These are phyloP conservation scores for Cicer chorassanicum DNA, from an alignment of 306 rosid genomes.

Conservation along the genomic window DNA sequence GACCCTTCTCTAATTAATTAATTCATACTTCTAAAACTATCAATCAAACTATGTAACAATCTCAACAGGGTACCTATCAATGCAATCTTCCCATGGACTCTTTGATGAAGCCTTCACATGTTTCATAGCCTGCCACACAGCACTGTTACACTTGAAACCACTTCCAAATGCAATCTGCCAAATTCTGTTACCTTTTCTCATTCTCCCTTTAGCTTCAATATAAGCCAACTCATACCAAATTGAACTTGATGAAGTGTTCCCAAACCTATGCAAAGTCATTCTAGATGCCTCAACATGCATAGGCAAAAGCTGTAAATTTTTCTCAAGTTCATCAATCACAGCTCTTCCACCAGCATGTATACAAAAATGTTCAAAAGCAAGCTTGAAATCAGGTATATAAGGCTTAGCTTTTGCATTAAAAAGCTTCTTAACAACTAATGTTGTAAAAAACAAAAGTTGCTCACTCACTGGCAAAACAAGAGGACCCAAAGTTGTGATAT, in stretches of 20 bases:
- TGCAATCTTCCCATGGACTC: conserved; percentile 76
- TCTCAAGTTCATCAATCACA: conserved; percentile 77
- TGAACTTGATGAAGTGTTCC: conserved; percentile 73
- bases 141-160: conserved; percentile 78
- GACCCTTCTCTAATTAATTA: conserved; percentile 28
- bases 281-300: conserved; percentile 69
- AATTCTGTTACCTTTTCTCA: conserved; percentile 56
- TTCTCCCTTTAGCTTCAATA: conserved; percentile 62
- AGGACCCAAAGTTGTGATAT: conserved; percentile 68
- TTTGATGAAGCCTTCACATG: conserved; percentile 56
- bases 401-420: conserved; percentile 51
- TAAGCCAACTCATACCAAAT: conserved; percentile 79
- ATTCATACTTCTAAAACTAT: conserved; percentile 1
- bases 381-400: conserved; percentile 70
- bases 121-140: conserved; percentile 72
- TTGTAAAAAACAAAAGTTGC: conserved; percentile 60
- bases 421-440: conserved; percentile 54
- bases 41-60: conserved; percentile 28
- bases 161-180: conserved; percentile 84
- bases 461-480: conserved; percentile 68
- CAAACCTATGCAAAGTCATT: conserved; percentile 75
- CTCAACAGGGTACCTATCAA: conserved; percentile 64
- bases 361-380: conserved; percentile 73
- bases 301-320: conserved; percentile 63
- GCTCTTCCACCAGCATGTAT: conserved; percentile 77